These are phyloP conservation scores for Saccharum hybrid DNA, from an alignment of 202 grass and related monocot genomes.

Conservation along the genomic window DNA sequence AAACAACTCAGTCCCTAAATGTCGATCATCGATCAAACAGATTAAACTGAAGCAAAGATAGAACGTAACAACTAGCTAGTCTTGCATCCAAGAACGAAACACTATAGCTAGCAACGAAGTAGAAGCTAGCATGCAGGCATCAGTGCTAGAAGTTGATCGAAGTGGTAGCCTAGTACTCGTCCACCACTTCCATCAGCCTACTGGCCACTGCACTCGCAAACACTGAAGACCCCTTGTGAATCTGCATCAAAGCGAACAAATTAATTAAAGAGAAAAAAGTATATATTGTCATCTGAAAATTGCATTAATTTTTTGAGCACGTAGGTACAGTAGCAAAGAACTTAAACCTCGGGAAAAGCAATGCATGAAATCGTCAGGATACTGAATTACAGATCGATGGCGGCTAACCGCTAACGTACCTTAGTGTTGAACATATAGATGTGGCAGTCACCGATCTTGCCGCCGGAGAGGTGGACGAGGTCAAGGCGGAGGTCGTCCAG, in stretches of 20 bases:
- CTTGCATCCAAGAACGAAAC: background rate
- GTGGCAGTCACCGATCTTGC: slow-evolving; percentile 84
- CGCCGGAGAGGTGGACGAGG: slow-evolving; percentile 81
- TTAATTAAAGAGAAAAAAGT: background rate
- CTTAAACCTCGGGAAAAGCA: background rate
- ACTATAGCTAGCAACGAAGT: background rate
- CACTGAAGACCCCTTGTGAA: slow-evolving; percentile 72
- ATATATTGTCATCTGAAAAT: background rate
- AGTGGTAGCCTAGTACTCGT: slow-evolving; percentile 53
- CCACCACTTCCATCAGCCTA: slow-evolving; percentile 84
- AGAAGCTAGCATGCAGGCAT: background rate
- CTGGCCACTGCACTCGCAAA: slow-evolving; percentile 88
- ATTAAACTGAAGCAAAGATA: slow-evolving; percentile 9
- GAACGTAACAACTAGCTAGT: background rate
- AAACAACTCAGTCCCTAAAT: background rate
- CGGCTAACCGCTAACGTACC: slow-evolving; percentile 23
- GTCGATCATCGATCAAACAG: background rate
- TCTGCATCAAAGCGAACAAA: slow-evolving; percentile 51
- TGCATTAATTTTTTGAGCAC: background rate
- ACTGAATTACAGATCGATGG: background rate
- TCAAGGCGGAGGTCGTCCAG: slow-evolving; percentile 78
- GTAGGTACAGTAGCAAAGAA: background rate
- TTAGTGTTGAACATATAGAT: slow-evolving; percentile 98
- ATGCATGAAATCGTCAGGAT: background rate
- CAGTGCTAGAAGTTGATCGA: background rate